A percentile compares a stretch with the other conserved stretches of the same genome.
These are phyloP conservation scores for Pythium sukuiense DNA, from an alignment of 352 stramenopile species.

Conservation along the genomic window DNA sequence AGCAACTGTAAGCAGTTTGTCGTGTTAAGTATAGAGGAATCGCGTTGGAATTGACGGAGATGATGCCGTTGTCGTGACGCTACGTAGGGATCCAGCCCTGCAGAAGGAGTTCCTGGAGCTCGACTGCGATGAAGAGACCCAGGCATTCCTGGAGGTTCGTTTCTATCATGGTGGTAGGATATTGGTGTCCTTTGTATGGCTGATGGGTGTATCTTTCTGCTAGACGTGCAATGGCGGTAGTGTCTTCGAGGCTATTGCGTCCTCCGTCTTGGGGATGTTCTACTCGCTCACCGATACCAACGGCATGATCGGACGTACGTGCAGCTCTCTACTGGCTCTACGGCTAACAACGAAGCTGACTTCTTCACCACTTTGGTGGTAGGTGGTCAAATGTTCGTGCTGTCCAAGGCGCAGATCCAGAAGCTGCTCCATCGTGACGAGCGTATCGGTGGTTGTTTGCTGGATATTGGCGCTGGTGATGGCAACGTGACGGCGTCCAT, in stretches of 20 bases:
- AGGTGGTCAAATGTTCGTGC: conserved; percentile 89
- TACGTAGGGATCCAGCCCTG: conserved; percentile 62
- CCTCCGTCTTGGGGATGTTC: conserved; percentile 70
- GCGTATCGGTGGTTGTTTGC: conserved; percentile 46
- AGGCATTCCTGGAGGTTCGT: conserved; percentile 65
- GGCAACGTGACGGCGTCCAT: conserved; percentile 80
- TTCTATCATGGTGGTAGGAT: neutral
- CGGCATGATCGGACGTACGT: conserved; percentile 76
- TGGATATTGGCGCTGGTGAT: conserved; percentile 84
- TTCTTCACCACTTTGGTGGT: neutral
- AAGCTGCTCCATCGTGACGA: conserved; percentile 55
- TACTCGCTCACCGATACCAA: conserved; percentile 85
- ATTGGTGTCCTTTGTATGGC: neutral
- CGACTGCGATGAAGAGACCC: conserved; percentile 75
- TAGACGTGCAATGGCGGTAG: conserved; percentile 77
- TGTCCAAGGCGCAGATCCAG: conserved; percentile 71
- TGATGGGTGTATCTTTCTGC: neutral
- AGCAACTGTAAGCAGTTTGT: conserved; percentile 41
- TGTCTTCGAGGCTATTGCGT: conserved; percentile 64
- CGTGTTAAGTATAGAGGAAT: neutral
- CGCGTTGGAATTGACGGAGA: neutral
- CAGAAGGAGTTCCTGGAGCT: conserved; percentile 66
- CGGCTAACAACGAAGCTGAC: neutral
- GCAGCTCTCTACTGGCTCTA: neutral
- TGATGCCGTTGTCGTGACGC: neutral